Base-by-base conservation (phyloP, 2,329 filamentous ascomycete species). In the Beauveria caledonica region DNA sequence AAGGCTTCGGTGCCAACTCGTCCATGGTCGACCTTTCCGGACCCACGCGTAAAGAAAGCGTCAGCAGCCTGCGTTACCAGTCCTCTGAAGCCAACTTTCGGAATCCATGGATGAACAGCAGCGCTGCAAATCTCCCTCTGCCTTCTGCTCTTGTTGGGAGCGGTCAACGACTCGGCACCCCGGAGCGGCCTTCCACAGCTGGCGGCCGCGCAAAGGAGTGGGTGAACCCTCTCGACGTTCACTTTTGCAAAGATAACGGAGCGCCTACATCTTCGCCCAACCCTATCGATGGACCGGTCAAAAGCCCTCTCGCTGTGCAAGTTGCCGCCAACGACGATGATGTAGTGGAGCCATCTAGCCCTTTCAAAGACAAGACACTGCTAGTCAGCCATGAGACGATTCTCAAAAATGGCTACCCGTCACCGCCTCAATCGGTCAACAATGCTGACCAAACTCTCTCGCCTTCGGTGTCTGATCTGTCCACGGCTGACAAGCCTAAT, bases 181-280 rank as follows among this genome's bases (percentile, higher is more conserved):
- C 68, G 19, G 69, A 67, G 23, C 61, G 72, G 60, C 76, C 72
- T 13, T 73, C 68, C 15, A 77, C 71, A 15, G 69, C 70, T 5
- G 68, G 62, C 4, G 69, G 71, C 5, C 72, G 67, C 25, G 73
- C 70, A 49, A 76, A 73, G 60, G 71, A 73, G 5, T 78, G 76
- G 72, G 71, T 77, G 7, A 79, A 78, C 62, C 77, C 80, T 0
- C 71, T 81, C n/a, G 76, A 80, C 13, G 73, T 78, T 36, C 76
- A 80, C 61, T 78, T 78, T 62, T 64, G 65, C 55, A 74, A 66
- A 61, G 69, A 65, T 50, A 66, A 55, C 62, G 67, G 17, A 68
- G 65, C 8, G 8, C n/a, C 39, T 10, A 39, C 39, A 17, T 15
- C 58, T 64, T 13, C 68, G 69, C 9, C 64, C 67, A 11, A 68